These are phyloP conservation scores for Solioccasus polychromus DNA, from an alignment of 768 basidiomycete species.

Conservation along the genomic window DNA sequence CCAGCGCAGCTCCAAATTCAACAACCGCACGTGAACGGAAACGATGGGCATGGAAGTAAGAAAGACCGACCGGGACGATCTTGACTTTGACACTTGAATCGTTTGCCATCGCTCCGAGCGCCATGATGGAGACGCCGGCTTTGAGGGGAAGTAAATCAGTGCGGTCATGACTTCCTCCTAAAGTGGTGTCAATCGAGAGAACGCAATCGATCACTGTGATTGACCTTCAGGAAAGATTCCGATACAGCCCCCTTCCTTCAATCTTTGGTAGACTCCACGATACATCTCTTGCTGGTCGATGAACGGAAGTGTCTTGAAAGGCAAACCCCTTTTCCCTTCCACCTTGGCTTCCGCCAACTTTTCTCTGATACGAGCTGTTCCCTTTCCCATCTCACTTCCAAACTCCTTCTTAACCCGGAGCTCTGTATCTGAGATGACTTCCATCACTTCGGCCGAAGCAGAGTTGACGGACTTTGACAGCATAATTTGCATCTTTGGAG, in stretches of 20 bases:
- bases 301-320: constrained; percentile 81
- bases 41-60: constrained; percentile 74
- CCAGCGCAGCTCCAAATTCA: constrained; percentile 89
- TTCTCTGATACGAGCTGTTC: constrained; percentile 64
- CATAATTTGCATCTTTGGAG: constrained; percentile 80
- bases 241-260: constrained; percentile 85
- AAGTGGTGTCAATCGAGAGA: constrained; percentile 1
- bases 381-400: constrained; percentile 75
- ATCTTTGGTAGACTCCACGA: constrained; percentile 81
- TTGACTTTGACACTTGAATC: constrained; percentile 84
- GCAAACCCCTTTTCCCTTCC: constrained; percentile 58
- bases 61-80: constrained; percentile 83
- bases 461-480: constrained; percentile 79
- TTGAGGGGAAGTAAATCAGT: constrained; percentile 95
- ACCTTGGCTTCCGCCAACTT: constrained; percentile 57
- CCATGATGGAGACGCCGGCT: constrained; percentile 97
- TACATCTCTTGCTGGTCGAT: constrained; percentile 97
- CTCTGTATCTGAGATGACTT: constrained; percentile 86
- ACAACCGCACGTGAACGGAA: constrained; percentile 97
- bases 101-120: constrained; percentile 94
- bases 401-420: constrained; percentile 85
- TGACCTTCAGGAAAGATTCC: constrained; percentile 98
- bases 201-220: constrained; percentile 6
- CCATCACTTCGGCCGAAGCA: constrained; percentile 76
- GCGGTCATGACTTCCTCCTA: constrained; percentile 97